Percentiles rank a stretch among this genome's conserved stretches.
Evolutionary conservation across 2,329 filamentous ascomycete species (phyloP).

Genomic region (Alternaria longipes): DNA sequence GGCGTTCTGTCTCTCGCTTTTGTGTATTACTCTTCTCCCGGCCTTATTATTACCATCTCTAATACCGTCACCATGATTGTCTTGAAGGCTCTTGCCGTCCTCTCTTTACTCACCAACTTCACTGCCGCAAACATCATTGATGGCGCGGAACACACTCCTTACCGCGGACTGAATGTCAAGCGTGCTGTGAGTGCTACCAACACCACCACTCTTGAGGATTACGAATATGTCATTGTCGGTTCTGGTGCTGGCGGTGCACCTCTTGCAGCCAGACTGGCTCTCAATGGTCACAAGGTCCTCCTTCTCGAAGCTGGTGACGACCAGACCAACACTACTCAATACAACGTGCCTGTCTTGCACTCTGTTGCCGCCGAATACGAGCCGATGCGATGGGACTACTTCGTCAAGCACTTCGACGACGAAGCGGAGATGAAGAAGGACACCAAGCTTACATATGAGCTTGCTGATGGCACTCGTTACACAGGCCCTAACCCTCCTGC

Average conservation of each 20-base stretch:
- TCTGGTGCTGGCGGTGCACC: constrained; percentile 68
- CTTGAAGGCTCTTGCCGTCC: constrained; percentile 20
- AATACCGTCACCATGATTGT: constrained; percentile 14
- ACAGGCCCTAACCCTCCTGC: constrained; percentile 62
- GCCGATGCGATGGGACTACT: constrained; percentile 68
- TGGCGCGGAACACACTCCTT: constrained; percentile 32
- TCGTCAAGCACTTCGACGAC: constrained; percentile 66
- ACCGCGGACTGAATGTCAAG: constrained; percentile 28
- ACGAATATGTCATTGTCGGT: constrained; percentile 70
- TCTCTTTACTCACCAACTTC: constrained; percentile 17
- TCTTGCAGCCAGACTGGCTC: constrained; percentile 65
- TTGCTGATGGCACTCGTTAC: constrained; percentile 52
- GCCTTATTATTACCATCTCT: not conserved
- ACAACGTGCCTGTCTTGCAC: constrained; percentile 63
- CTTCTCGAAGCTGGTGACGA: constrained; percentile 68
- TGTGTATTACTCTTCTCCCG: constrained; percentile 7
- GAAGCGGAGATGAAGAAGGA: constrained; percentile 61
- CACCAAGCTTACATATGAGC: constrained; percentile 62
- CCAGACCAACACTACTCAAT: constrained; percentile 58
- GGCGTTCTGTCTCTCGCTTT: constrained; percentile 10
- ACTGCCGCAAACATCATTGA: constrained; percentile 18
- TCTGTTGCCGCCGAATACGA: constrained; percentile 64
- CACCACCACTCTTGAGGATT: constrained; percentile 41
- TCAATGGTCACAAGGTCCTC: constrained; percentile 65
- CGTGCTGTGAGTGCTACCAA: constrained; percentile 24